A percentile compares a stretch with the other conserved stretches of the same genome.
These are phyloP conservation scores for Erodium trifolium DNA, from an alignment of 441 rosid species.

Conservation along the genomic window DNA sequence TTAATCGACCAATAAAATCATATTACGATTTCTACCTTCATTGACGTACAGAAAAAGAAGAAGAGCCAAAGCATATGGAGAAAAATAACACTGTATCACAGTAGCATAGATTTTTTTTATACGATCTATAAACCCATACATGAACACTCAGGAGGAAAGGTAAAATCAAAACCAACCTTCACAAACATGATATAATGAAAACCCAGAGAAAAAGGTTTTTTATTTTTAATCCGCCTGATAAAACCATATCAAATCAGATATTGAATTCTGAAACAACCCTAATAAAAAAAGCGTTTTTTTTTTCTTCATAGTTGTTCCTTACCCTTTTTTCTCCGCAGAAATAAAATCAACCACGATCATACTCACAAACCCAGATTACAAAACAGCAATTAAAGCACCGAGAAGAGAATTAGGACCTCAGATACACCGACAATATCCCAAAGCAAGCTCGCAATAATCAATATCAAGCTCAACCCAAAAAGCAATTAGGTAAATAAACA, in stretches of 20 bases:
- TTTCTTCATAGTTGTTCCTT: too few relatives aligned
- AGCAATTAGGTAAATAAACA: neutral
- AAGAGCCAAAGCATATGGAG: too few relatives aligned
- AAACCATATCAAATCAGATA: neutral
- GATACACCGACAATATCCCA: neutral
- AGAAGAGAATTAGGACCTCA: neutral
- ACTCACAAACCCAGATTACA: neutral
- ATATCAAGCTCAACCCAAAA: neutral
- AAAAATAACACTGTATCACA: too few relatives aligned
- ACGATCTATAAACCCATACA: too few relatives aligned
- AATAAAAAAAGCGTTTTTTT: neutral
- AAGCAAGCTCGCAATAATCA: neutral
- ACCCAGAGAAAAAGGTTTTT: neutral
- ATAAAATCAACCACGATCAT: neutral
- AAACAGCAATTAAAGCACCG: neutral
- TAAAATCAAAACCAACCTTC: neutral
- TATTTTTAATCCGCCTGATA: neutral
- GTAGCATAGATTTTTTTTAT: too few relatives aligned
- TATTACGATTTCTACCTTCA: too few relatives aligned
- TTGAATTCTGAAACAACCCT: slow-evolving; percentile 4
- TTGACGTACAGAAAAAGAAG: too few relatives aligned
- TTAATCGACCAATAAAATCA: too few relatives aligned
- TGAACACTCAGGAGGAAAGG: too few relatives aligned
- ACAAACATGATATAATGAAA: too few relatives aligned
- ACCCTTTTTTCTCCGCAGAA: neutral